Base-by-base conservation (phyloP, 208 protist species). In the Trypanosoma scelopori region DNA sequence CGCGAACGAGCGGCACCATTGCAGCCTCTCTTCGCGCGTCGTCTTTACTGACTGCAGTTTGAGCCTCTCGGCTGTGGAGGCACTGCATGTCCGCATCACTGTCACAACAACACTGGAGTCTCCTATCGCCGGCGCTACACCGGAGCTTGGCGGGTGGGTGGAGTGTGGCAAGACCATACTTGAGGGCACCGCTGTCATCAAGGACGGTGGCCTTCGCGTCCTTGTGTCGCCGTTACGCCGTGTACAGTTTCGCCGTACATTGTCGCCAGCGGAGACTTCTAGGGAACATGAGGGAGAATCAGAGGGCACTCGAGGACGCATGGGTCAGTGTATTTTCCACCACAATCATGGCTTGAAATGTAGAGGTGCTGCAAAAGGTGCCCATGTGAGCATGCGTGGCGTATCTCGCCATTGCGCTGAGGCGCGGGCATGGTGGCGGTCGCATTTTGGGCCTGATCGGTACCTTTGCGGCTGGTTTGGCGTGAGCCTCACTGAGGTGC, bases 11-110 rank as follows among this genome's bases (percentile, higher is more conserved):
- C 49, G 74, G 13, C 27, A 53, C 4, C 28, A 55, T 58, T 88
- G 82, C 56, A 76, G 79, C 2, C 25, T 83, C 23, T 66, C 73
- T 3, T 71, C 77, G 41, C 74, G 78, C 0, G 50, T 80, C 3
- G 46, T 59, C 47, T 85, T 83, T 53, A 76, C 53, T 0, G 42
- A 42, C 9, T 88, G 82, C 46, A 6, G 23, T 18, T 22, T 87
- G 15, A 57, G 4, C 30, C 49, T 67, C 22, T 49, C 43, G 16
- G 37, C 1, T 6, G 18, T 30, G 41, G 64, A 27, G 28, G 12
- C 43, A 15, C 25, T 72, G n/a, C 45, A 49, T 30, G 58, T 72
- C 15, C 43, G 23, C 27, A 46, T 66, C 23, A 32, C 67, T 1
- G 0, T 72, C 15, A 61, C 52, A 18, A 58, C 56, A 15, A 48